These are phyloP conservation scores for Thraustochytrium striatum DNA, from an alignment of 352 stramenopile species.

Conservation along the genomic window DNA sequence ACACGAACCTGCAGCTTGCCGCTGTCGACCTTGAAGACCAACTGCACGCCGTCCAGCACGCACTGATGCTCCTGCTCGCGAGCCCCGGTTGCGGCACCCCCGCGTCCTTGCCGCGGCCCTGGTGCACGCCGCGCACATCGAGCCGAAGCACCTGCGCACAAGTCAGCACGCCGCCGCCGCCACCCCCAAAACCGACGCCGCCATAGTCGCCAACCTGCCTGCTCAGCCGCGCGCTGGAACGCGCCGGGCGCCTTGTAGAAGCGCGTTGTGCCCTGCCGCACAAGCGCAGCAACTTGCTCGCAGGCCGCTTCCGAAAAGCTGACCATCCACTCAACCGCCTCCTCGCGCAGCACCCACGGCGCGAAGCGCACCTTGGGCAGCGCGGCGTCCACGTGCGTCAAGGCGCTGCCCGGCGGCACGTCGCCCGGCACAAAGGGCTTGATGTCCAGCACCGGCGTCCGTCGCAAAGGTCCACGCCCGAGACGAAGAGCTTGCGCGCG, in stretches of 20 bases:
- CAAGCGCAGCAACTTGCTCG: background rate
- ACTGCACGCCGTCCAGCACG: background rate
- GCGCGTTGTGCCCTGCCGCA: background rate
- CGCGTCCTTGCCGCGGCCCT: conserved; percentile 4
- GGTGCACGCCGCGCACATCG: conserved; percentile 35
- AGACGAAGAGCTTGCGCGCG: conserved; percentile 32
- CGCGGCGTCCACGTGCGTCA: background rate
- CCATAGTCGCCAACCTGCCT: too few species aligned
- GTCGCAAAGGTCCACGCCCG: conserved; percentile 51
- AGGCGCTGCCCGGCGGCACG: background rate
- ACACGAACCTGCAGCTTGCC: background rate
- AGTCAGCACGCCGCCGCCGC: too few species aligned
- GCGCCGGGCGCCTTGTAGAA: conserved; percentile 6
- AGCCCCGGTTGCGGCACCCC: background rate
- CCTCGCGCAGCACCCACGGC: conserved; percentile 12
- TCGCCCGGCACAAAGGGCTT: conserved; percentile 54
- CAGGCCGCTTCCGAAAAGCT: background rate
- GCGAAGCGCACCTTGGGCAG: background rate
- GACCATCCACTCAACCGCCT: background rate
- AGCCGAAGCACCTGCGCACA: conserved; percentile 21
- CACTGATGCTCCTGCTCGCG: background rate
- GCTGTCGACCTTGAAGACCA: background rate
- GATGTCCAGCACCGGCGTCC: conserved; percentile 52
- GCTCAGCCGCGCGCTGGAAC: background rate
- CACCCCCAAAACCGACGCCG: too few species aligned